Evolutionary conservation across 768 basidiomycete species (phyloP).

Genomic region (Trametes coccinea): DNA sequence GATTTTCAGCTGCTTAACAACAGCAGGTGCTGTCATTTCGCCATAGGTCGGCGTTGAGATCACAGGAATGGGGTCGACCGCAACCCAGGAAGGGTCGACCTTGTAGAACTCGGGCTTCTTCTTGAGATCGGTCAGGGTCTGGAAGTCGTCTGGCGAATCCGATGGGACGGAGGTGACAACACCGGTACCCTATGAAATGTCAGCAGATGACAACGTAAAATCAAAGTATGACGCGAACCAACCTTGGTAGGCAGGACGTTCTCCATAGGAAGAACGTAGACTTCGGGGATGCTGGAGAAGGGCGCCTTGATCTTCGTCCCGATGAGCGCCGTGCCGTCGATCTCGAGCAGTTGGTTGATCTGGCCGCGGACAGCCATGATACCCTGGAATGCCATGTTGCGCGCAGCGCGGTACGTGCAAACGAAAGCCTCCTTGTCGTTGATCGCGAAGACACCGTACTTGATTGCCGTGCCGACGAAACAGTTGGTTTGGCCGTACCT

Average conservation of each 20-base stretch:
- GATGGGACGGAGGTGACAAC: slow-evolving; percentile 98
- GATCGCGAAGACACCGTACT: slow-evolving; percentile 90
- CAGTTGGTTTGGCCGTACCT: slow-evolving; percentile 99
- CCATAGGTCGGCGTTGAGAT: slow-evolving; percentile 91
- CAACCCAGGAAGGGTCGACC: slow-evolving; percentile 86
- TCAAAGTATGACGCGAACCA: slow-evolving; percentile 3
- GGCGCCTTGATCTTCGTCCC: slow-evolving; percentile 92
- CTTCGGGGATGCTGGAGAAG: slow-evolving; percentile 76
- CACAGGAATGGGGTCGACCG: slow-evolving; percentile 84
- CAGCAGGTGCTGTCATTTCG: slow-evolving; percentile 79
- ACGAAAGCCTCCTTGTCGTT: slow-evolving; percentile 88
- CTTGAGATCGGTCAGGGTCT: slow-evolving; percentile 84
- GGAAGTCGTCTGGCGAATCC: slow-evolving; percentile 96
- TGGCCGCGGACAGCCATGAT: slow-evolving; percentile 72
- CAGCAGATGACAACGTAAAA: not conserved
- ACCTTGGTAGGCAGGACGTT: slow-evolving; percentile 94
- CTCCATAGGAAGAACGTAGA: slow-evolving; percentile 99
- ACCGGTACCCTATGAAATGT: slow-evolving; percentile 73
- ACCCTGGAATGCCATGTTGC: slow-evolving; percentile 98
- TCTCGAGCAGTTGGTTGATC: slow-evolving; percentile 69
- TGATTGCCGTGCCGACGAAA: slow-evolving; percentile 88
- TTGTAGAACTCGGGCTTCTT: slow-evolving; percentile 98
- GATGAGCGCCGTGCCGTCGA: slow-evolving; percentile 77
- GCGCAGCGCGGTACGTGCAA: slow-evolving; percentile 83
- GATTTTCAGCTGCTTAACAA: slow-evolving; percentile 90